Percentiles rank a stretch among this genome's conserved stretches.
Evolutionary conservation across 495 filamentous ascomycete species (phyloP).

Genomic region (Penicillium angulare): DNA sequence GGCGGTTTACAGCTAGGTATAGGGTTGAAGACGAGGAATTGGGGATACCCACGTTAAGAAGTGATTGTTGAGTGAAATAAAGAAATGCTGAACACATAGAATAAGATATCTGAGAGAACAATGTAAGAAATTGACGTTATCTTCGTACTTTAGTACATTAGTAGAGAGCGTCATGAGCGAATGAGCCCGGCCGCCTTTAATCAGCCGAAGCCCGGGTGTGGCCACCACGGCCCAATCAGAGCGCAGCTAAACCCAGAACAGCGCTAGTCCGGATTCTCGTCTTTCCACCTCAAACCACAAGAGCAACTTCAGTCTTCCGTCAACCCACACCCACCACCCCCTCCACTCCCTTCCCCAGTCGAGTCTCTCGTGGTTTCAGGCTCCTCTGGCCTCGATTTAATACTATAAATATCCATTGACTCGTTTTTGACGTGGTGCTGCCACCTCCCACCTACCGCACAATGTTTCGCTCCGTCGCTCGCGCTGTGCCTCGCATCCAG

Average conservation of each 20-base stretch:
- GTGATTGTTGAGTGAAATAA: too few species aligned
- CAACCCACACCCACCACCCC: constrained; percentile 26
- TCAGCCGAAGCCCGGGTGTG: constrained; percentile 17
- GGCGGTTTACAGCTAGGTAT: too few species aligned
- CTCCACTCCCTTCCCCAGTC: constrained; percentile 36
- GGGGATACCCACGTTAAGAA: too few species aligned
- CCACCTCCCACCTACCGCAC: constrained; percentile 39
- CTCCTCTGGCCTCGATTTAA: constrained; percentile 15
- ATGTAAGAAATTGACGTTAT: not conserved
- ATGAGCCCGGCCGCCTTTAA: constrained; percentile 25
- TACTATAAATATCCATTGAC: constrained; percentile 29
- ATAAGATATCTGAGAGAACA: not conserved
- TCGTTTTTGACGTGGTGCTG: constrained; percentile 29
- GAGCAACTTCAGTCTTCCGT: constrained; percentile 38
- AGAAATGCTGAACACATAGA: too few species aligned
- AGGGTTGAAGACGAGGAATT: too few species aligned
- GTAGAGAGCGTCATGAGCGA: constrained; percentile 3
- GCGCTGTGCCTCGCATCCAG: constrained; percentile 47
- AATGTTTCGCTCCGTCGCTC: constrained; percentile 49
- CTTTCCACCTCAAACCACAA: constrained; percentile 48
- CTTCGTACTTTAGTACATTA: not conserved
- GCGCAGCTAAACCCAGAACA: constrained; percentile 34
- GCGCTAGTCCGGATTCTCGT: constrained; percentile 43
- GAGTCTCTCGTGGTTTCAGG: constrained; percentile 26
- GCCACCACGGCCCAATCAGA: constrained; percentile 34